These are phyloP conservation scores for Abelmoschus esculentus DNA, from an alignment of 345 rosid genomes.

Conservation along the genomic window DNA sequence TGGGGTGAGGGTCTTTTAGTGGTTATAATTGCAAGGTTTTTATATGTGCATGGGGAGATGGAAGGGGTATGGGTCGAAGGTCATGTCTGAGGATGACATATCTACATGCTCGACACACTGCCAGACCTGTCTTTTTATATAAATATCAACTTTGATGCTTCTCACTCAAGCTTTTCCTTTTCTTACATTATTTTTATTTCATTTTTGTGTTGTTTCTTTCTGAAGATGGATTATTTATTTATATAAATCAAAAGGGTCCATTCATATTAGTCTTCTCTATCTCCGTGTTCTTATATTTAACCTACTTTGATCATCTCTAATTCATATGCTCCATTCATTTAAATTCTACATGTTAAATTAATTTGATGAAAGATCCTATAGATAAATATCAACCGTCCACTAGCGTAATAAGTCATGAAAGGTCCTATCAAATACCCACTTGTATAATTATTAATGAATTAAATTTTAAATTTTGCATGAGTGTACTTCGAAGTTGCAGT, in stretches of 20 bases:
- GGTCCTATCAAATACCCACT: neutral
- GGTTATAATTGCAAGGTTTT: slow-evolving; percentile 9
- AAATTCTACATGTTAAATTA: no score
- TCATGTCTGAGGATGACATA: neutral
- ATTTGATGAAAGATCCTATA: no score
- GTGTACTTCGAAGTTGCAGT: no score
- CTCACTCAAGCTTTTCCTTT: slow-evolving; percentile 14
- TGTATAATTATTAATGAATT: neutral
- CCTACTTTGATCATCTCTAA: no score
- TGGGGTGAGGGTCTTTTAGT: slow-evolving; percentile 7
- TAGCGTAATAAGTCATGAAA: no score
- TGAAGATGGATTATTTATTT: no score
- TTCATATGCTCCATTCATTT: no score
- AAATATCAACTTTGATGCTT: slow-evolving; percentile 8
- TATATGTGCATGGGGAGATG: neutral
- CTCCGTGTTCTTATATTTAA: no score
- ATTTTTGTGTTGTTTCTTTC: neutral
- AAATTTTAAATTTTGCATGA: neutral
- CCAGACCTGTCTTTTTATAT: neutral
- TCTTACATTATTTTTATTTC: slow-evolving; percentile 1
- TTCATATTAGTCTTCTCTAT: neutral
- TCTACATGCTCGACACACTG: slow-evolving; percentile 4
- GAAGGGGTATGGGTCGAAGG: neutral
- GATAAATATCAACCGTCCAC: no score
- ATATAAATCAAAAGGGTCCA: neutral